Base-by-base conservation (phyloP, 345 rosid genomes). In the Eucalyptus sp. region DNA sequence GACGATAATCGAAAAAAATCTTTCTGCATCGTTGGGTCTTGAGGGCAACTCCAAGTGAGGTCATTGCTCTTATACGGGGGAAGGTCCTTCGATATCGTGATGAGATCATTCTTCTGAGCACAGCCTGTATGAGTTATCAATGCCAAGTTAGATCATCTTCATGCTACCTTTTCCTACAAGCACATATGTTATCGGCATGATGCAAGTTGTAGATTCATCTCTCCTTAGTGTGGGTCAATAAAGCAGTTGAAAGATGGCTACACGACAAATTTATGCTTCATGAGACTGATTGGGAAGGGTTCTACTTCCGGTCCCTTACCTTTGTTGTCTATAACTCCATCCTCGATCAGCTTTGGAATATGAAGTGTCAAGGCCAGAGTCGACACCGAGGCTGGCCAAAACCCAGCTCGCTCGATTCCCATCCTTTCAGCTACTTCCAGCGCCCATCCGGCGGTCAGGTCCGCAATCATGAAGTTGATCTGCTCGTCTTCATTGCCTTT, bases 271-370 rank as follows among this genome's bases (percentile, higher is more conserved):
- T 66, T 31, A 31, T 41, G 80, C 25, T 33, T 68, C 80, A 33
- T 71, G 81, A 71, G 81, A 33, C 81, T 17, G 44, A 71, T 50
- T 31, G 33, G 17, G 16, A 50, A 20, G 46, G 89, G 33, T 49
- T 46, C n/a, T 48, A 25, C 16, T 33, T 50, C 14, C 54, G 25
- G 25, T 31, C 87, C 56, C 64, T 86, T 86, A 89, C 90, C 91
- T 50, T 90, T 89, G 46, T n/a, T 54, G 79, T 89, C 86, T 29
- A 92, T 48, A 22, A 92, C 87, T 88, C 92, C 92, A 64, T 88
- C 80, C 76, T 88, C 52, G 66, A 90, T 89, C 24, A 92, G 64
- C 87, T 88, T 86, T 6, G 89, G 89, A 51, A 89, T 60, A 13
- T 85, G 86, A 22, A 91, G 86, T 13, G 29, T 58, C 90, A 90